Conservation (phyloP, 106 monocot species). For the Dioscorea zingiberensis region DNA sequence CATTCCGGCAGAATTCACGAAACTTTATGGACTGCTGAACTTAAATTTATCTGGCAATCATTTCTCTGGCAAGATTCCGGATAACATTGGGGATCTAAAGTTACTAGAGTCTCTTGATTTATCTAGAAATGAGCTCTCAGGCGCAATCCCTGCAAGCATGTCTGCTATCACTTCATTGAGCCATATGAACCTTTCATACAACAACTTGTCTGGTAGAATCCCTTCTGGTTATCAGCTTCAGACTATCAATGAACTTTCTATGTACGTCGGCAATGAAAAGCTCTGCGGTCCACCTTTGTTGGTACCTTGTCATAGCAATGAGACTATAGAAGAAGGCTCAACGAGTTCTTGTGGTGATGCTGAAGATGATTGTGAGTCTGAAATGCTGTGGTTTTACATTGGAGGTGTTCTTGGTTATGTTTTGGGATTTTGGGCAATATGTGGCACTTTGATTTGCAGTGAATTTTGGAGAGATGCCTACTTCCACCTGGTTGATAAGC, state of each 20-base stretch:
- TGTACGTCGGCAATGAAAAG: slow-evolving; percentile 18
- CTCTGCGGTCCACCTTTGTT: slow-evolving; percentile 22
- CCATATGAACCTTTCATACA: slow-evolving; percentile 27
- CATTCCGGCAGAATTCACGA: slow-evolving; percentile 10
- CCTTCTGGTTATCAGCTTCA: slow-evolving; percentile 23
- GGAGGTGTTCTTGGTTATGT: slow-evolving; percentile 3
- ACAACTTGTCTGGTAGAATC: slow-evolving; percentile 25
- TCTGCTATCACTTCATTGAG: slow-evolving; percentile 8
- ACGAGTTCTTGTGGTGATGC: background rate
- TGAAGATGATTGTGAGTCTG: background rate
- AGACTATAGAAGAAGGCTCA: too few species aligned
- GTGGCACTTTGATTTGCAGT: background rate
- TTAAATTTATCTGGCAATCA: slow-evolving; percentile 30
- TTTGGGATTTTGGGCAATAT: background rate
- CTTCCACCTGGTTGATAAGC: background rate
- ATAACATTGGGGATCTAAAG: slow-evolving; percentile 2
- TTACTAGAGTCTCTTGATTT: slow-evolving; percentile 22
- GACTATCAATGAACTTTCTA: slow-evolving; percentile 13
- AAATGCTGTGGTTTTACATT: background rate
- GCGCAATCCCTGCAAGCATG: slow-evolving; percentile 22
- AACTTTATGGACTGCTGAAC: slow-evolving; percentile 2
- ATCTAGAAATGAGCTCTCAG: slow-evolving; percentile 20
- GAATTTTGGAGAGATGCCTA: slow-evolving; percentile 1
- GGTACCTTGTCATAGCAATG: background rate
- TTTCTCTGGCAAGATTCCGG: slow-evolving; percentile 14